Conservation (phyloP, 306 rosid species). For the Echinosophora koreensis region DNA sequence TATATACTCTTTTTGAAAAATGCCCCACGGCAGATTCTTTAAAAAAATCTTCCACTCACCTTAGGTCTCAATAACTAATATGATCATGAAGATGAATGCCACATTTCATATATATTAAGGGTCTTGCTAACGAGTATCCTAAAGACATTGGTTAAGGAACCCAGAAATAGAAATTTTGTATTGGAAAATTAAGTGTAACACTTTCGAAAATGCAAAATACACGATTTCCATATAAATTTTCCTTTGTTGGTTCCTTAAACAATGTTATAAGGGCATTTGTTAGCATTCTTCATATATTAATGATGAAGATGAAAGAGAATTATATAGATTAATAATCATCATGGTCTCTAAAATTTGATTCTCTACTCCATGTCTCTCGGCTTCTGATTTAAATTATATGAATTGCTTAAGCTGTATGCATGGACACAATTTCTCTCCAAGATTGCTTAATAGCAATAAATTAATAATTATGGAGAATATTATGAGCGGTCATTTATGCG, state of each 20-base stretch:
- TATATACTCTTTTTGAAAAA: background rate
- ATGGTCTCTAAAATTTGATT: slow-evolving; percentile 14
- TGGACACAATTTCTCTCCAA: background rate
- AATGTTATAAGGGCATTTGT: no score
- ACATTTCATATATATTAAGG: no score
- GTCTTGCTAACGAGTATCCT: no score
- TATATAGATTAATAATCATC: slow-evolving; percentile 19
- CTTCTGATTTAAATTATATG: slow-evolving; percentile 6
- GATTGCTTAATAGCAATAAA: slow-evolving; percentile 14
- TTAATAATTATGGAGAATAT: slow-evolving; percentile 14
- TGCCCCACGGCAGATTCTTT: background rate
- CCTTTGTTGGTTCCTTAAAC: no score
- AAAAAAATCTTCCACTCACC: background rate
- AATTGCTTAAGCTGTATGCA: slow-evolving; percentile 10
- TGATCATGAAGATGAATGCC: no score
- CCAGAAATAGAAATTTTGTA: no score
- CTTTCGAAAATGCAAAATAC: no score
- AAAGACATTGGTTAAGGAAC: no score
- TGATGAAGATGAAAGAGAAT: slow-evolving; percentile 9
- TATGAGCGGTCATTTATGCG: slow-evolving; percentile 30
- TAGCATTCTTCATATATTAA: no score
- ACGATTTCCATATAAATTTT: no score
- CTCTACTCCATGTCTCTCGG: background rate
- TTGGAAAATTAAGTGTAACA: no score
- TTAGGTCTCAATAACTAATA: background rate